Base-by-base conservation (phyloP, 179 eudicot genomes). In the Heliamphora pulchella region DNA sequence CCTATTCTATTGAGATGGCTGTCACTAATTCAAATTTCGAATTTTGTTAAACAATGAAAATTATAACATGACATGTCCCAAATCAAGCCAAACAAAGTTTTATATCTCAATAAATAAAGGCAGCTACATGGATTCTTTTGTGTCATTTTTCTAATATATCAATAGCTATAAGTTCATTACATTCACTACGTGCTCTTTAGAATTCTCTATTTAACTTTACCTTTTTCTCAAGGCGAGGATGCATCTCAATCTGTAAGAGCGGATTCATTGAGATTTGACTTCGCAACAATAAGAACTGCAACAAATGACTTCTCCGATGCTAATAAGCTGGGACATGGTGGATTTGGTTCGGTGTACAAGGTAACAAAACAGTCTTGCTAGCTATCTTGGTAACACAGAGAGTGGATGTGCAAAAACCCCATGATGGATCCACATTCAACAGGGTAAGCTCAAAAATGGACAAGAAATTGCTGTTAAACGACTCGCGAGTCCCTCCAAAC, bases 261-360 rank as follows among this genome's bases (percentile, higher is more conserved):
- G 3, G 76, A 74, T 55, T 54, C 77, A 10, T 74, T 74, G 20
- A 31, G 4, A 74, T 55, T 53, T 55, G 78, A 75, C 53, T 75
- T 75, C 8, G 66, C 51, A 14, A 57, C 41, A 9, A 43, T 75
- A 57, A 75, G 77, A 20, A 64, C 22, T 11, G 48, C 46, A 31
- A 74, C 78, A 58, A 59, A 75, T 44, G 53, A 75, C 66, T 75
- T 75, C 20, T 75, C 78, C 8, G 10, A 44, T 17, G 14, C 67
- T 3, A 75, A 75, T 15, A 59, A 17, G 66, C 41, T 75, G 8
- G 78, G 78, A 59, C 15, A n/a, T 3, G 78, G 78, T 75, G 78
- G 78, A 75, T 75, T 75, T 75, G 78, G 78, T 17, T 43, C 41
- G 0, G 78, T 75, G 7, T 75, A 75, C 67, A 75, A 75, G 78